Percentiles rank a stretch among this genome's conserved stretches.
phyloP scores from a whole-genome alignment of 768 basidiomycete genomes.

The Rhodosporidiobolus sp. region DNA sequence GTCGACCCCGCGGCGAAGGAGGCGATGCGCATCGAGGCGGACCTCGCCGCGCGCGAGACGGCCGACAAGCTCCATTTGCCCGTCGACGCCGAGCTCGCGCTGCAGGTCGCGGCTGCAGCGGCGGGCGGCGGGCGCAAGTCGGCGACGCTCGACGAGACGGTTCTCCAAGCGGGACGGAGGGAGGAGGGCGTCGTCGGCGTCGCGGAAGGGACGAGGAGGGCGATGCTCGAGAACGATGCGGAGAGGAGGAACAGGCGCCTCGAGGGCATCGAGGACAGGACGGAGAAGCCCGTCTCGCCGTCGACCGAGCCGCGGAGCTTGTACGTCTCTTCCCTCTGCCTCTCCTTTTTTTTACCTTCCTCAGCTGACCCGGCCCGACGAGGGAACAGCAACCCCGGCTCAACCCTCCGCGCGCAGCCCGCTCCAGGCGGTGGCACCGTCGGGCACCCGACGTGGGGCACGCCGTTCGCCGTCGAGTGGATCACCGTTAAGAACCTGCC shows the following conservation, averaged over 20 bases:
- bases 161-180: background rate
- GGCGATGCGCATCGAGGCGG: slow-evolving; percentile 20
- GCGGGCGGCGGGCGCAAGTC: background rate
- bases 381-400: background rate
- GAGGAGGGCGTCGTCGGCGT: background rate
- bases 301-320: background rate
- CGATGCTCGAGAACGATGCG: slow-evolving; percentile 11
- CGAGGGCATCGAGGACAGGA: slow-evolving; percentile 33
- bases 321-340: no score
- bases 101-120: background rate
- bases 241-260: slow-evolving; percentile 24
- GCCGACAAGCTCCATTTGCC: slow-evolving; percentile 24
- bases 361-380: background rate
- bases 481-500: slow-evolving; percentile 60
- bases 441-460: slow-evolving; percentile 58
- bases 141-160: background rate
- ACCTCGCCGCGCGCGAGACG: slow-evolving; percentile 26
- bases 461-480: slow-evolving; percentile 81
- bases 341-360: background rate
- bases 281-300: background rate
- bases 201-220: slow-evolving; percentile 41
- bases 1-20: background rate
- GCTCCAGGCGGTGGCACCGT: background rate
- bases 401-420: background rate
- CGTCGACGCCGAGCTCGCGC: background rate